A percentile compares a stretch with the other conserved stretches of the same genome.
Evolutionary conservation across 805 yeast species (phyloP).

Genomic region (Alloascoidea hylecoeti): DNA sequence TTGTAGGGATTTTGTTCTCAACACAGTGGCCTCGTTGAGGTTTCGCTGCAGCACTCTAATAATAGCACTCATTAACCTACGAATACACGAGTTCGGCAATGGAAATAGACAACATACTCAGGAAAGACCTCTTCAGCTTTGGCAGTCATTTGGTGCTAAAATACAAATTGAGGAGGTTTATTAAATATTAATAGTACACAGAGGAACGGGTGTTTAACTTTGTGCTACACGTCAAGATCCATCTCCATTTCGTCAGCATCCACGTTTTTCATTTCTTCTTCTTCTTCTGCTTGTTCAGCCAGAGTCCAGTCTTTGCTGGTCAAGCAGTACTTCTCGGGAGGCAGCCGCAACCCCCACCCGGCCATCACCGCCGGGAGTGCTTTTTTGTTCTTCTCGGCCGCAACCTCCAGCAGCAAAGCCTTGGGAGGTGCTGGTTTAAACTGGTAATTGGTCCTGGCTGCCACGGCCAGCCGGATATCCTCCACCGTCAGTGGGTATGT

Average conservation of each 20-base stretch:
- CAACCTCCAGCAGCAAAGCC: slow-evolving; percentile 78
- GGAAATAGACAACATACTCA: slow-evolving; percentile 1
- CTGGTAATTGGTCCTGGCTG: slow-evolving; percentile 89
- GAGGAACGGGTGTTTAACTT: too few species aligned
- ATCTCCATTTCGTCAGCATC: neutral
- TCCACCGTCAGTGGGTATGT: slow-evolving; percentile 57
- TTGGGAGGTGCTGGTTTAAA: slow-evolving; percentile 95
- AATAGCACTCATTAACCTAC: neutral
- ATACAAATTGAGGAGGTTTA: neutral
- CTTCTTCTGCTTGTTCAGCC: slow-evolving; percentile 28
- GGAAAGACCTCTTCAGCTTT: slow-evolving; percentile 1
- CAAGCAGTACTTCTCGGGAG: slow-evolving; percentile 94
- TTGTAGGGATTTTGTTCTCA: slow-evolving; percentile 28
- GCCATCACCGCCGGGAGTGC: slow-evolving; percentile 87
- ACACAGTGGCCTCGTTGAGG: slow-evolving; percentile 36
- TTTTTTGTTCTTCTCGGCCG: slow-evolving; percentile 81
- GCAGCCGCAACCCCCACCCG: slow-evolving; percentile 82
- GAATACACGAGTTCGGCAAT: neutral
- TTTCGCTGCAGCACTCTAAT: slow-evolving; percentile 28
- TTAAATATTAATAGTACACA: neutral
- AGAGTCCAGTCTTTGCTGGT: slow-evolving; percentile 71
- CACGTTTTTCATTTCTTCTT: neutral
- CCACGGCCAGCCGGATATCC: slow-evolving; percentile 84
- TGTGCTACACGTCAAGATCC: too few species aligned
- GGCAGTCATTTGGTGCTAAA: neutral